Percentiles rank a stretch among this genome's conserved stretches.
Conservation (phyloP, 2,329 filamentous ascomycete species). For the Cladosporium sp. region DNA sequence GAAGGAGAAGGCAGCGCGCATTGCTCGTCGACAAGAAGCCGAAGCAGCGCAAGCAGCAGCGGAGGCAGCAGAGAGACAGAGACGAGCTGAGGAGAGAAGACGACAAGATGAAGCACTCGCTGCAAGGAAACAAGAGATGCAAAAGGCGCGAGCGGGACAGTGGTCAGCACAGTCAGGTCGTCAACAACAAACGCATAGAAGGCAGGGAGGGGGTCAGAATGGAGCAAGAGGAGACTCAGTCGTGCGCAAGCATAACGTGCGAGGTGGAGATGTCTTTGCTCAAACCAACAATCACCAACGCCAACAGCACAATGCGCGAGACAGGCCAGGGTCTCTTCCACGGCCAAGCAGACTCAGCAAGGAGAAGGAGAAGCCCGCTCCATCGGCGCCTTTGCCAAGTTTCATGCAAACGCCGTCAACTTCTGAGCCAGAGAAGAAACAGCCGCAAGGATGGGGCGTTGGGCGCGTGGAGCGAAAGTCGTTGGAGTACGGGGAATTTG, state of each 20-base stretch:
- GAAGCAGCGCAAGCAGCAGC: conserved; percentile 14
- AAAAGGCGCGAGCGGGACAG: too few relatives aligned
- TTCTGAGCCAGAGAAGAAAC: background rate
- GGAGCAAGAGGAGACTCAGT: background rate
- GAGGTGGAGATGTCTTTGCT: too few relatives aligned
- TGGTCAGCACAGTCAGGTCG: background rate
- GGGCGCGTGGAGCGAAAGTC: background rate
- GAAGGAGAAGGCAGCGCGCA: conserved; percentile 14
- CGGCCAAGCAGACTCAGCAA: too few relatives aligned
- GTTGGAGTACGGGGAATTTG: background rate
- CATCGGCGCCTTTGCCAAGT: conserved; percentile 2
- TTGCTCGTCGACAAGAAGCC: conserved; percentile 5
- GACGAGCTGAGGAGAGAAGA: conserved; percentile 13
- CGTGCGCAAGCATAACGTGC: too few relatives aligned
- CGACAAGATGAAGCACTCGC: background rate
- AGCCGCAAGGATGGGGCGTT: background rate
- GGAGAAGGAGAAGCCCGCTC: too few relatives aligned
- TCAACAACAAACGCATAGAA: background rate
- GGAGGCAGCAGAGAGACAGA: conserved; percentile 12
- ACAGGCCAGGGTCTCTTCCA: too few relatives aligned
- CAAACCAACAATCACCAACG: background rate
- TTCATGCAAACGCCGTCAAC: background rate
- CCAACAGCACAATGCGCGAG: too few relatives aligned
- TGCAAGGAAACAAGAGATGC: background rate
- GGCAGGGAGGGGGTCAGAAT: background rate